Evolutionary conservation across 2,329 filamentous ascomycete genomes (phyloP), one percentile per base, ranked within the genome.

Genomic region (Drechslerella dactyloides): DNA sequence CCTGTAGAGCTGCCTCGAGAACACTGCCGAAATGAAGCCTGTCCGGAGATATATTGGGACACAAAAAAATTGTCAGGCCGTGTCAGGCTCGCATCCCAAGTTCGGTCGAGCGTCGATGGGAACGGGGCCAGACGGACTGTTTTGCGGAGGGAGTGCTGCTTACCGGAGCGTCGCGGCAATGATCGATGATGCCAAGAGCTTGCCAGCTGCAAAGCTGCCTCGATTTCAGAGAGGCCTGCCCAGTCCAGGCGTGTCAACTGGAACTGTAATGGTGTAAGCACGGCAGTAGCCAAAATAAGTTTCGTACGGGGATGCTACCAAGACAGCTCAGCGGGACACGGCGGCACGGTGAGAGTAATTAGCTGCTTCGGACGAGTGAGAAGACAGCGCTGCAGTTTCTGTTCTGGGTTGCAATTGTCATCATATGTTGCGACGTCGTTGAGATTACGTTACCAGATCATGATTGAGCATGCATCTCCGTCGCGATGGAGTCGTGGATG

Each of bases 91-190:
- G 37, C 37, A 42, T 42, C 37, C 5, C 27, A 33, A 3, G 13
- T 17, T 15, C n/a, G 13, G 37, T 42, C 37, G 11, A 17, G n/a
- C 2, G 37, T 42, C 37, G 37, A 13, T 42, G 37, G n/a, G 37
- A 17, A 42, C 37, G 37, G 37, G 37, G n/a, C 11, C 13, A 42
- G 37, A 42, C 37, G 37, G 37, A 42, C 51, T 53, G 21, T 33
- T 17, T 27, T 27, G 17, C 21, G 11, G 54, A 17, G 13, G 17
- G 15, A 24, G 5, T 40, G 27, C n/a, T 3, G 33, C 42, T 55
- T 56, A 53, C 65, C 65, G 65, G 65, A 69, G 65, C 21, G 44
- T 62, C 65, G 65, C 65, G 65, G 65, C 59, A 64, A 59, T 63
- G 59, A 63, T 70, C 54, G 65, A 30, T 58, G 65, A 30, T 58